These are phyloP conservation scores for Trypethelium eluteriae DNA, from an alignment of 495 filamentous ascomycete species.

Conservation along the genomic window DNA sequence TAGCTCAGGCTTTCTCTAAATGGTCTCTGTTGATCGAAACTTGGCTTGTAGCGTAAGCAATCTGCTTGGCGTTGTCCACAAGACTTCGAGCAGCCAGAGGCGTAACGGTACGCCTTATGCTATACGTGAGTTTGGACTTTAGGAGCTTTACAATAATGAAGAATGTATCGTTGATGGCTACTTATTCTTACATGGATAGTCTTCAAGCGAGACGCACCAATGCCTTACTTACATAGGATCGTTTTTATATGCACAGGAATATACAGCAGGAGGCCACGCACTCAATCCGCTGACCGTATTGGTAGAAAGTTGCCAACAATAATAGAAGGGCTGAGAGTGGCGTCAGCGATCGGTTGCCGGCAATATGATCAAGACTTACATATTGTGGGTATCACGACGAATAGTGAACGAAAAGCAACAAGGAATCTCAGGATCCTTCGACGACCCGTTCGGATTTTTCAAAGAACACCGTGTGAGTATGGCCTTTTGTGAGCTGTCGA, in stretches of 20 bases:
- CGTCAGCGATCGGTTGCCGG: constrained; percentile 20
- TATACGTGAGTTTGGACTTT: too few species aligned
- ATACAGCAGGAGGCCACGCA: not conserved
- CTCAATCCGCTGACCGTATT: constrained; percentile 41
- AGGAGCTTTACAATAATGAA: too few species aligned
- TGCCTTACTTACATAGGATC: not conserved
- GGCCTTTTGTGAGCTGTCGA: constrained; percentile 91
- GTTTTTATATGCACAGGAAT: not conserved
- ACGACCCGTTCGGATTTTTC: constrained; percentile 72
- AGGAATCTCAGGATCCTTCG: constrained; percentile 63
- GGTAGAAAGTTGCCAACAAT: constrained; percentile 97
- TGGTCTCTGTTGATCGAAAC: too few species aligned
- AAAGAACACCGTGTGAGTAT: constrained; percentile 90
- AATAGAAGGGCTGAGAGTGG: constrained; percentile 62
- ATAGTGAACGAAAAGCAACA: constrained; percentile 99
- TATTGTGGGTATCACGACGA: constrained; percentile 85
- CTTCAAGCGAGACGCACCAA: too few species aligned
- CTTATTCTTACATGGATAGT: not conserved
- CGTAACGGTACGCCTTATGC: too few species aligned
- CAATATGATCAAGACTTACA: constrained; percentile 53
- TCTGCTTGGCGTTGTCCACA: too few species aligned
- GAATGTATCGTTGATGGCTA: not conserved
- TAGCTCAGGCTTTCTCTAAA: too few species aligned
- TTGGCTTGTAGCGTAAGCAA: too few species aligned
- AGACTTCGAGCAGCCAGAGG: too few species aligned